Conservation (phyloP, 2,329 filamentous ascomycete species). For the Verticillium alfalfae region DNA sequence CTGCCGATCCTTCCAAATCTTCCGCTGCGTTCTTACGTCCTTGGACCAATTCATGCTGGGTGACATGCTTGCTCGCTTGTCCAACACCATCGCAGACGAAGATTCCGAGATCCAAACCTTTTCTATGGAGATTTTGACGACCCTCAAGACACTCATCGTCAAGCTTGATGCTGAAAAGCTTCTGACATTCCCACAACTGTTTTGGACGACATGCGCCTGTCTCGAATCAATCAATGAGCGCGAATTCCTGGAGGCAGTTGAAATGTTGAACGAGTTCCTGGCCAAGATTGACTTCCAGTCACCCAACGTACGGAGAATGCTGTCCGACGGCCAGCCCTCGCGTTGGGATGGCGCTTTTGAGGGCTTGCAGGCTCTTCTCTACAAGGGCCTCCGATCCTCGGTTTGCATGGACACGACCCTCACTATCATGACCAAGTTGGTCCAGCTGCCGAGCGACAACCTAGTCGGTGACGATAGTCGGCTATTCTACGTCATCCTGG, state of each 20-base stretch:
- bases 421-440: constrained; percentile 70
- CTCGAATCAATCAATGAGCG: constrained; percentile 94
- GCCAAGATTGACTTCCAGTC: constrained; percentile 77
- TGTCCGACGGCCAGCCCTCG: constrained; percentile 73
- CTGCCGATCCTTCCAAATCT: constrained; percentile 95
- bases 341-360: constrained; percentile 89
- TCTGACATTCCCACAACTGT: constrained; percentile 86
- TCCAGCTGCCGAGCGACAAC: constrained; percentile 70
- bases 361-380: constrained; percentile 77
- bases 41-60: constrained; percentile 91
- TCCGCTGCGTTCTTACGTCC: constrained; percentile 85
- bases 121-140: constrained; percentile 95
- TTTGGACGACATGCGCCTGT: constrained; percentile 97
- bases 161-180: constrained; percentile 77
- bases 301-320: constrained; percentile 59
- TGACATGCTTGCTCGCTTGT: constrained; percentile 91
- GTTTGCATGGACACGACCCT: constrained; percentile 74
- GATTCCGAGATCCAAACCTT: constrained; percentile 93
- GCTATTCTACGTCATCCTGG: constrained; percentile 78
- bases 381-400: constrained; percentile 89
- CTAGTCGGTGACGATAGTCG: constrained; percentile 79
- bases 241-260: constrained; percentile 85
- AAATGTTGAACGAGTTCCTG: constrained; percentile 85
- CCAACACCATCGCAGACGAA: constrained; percentile 95
- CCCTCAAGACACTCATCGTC: constrained; percentile 82